These are phyloP conservation scores for Kuraishia borneana DNA, from an alignment of 805 yeast species.

Conservation along the genomic window DNA sequence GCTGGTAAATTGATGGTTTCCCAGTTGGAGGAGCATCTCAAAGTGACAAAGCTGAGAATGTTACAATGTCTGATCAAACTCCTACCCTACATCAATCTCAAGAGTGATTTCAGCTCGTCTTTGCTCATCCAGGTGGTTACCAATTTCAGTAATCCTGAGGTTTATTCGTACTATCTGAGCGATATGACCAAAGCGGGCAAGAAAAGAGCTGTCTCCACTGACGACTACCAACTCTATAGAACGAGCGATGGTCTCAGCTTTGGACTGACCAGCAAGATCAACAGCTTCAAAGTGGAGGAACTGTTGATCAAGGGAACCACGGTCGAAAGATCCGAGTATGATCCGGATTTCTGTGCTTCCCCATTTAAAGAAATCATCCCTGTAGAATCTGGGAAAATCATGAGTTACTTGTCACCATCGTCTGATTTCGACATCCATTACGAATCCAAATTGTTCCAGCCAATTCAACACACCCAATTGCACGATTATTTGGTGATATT, in stretches of 20 bases:
- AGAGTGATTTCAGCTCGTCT: conserved; percentile 19
- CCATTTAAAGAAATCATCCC: conserved; percentile 16
- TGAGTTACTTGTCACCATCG: conserved; percentile 14
- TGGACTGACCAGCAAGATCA: conserved; percentile 31
- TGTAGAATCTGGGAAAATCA: conserved; percentile 18
- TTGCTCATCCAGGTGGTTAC: conserved; percentile 20
- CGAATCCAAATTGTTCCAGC: conserved; percentile 17
- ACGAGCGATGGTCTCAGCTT: conserved; percentile 25
- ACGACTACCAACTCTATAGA: conserved; percentile 20
- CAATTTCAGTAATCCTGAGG: conserved; percentile 16
- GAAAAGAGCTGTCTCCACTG: conserved; percentile 6
- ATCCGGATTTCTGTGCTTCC: conserved; percentile 25
- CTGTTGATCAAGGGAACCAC: conserved; percentile 14
- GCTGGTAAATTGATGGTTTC: conserved; percentile 8
- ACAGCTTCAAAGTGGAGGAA: conserved; percentile 18
- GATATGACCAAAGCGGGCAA: conserved; percentile 4
- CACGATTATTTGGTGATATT: conserved; percentile 28
- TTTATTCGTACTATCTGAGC: conserved; percentile 8
- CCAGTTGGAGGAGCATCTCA: conserved; percentile 12
- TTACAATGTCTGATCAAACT: conserved; percentile 19
- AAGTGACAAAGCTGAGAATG: conserved; percentile 18
- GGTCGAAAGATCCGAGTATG: conserved; percentile 7
- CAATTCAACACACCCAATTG: conserved; percentile 27
- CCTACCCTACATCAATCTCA: conserved; percentile 19
- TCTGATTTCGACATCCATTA: conserved; percentile 24